Percentiles rank a stretch among this genome's conserved stretches.
These are phyloP conservation scores for Plasmodium malariae DNA, from an alignment of 169 alveolate genomes.

Conservation along the genomic window DNA sequence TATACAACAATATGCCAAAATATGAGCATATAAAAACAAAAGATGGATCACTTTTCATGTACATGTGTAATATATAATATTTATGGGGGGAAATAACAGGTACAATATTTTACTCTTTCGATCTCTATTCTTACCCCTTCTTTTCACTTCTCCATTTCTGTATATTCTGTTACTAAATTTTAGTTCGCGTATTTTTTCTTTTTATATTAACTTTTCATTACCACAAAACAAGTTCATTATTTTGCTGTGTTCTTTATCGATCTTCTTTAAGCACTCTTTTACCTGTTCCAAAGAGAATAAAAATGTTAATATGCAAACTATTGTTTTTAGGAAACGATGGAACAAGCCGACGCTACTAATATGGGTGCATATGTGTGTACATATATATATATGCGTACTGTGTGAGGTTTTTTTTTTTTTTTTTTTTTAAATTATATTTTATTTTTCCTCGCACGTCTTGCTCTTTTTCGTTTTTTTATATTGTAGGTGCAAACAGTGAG, in stretches of 20 bases:
- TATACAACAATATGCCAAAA: too few species aligned
- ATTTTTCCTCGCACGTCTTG: too few species aligned
- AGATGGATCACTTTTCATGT: too few species aligned
- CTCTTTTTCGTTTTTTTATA: too few species aligned
- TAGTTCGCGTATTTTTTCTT: conserved; percentile 6
- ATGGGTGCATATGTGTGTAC: neutral
- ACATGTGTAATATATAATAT: neutral
- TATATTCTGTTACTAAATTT: neutral
- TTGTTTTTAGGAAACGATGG: neutral
- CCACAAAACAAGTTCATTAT: conserved; percentile 45
- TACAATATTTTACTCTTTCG: too few species aligned
- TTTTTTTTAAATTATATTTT: too few species aligned
- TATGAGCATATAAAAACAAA: too few species aligned
- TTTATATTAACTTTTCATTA: conserved; percentile 59
- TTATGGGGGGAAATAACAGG: neutral
- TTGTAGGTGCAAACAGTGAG: too few species aligned
- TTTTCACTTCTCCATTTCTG: neutral
- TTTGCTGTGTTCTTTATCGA: conserved; percentile 37
- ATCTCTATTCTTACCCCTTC: too few species aligned
- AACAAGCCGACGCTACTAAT: too few species aligned
- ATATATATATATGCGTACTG: neutral
- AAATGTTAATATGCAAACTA: neutral
- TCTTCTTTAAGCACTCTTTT: conserved; percentile 52
- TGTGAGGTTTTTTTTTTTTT: neutral
- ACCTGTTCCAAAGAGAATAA: conserved; percentile 19